Conservation (phyloP, 495 filamentous ascomycete genomes). For the Hypoxylon subgilvum region DNA sequence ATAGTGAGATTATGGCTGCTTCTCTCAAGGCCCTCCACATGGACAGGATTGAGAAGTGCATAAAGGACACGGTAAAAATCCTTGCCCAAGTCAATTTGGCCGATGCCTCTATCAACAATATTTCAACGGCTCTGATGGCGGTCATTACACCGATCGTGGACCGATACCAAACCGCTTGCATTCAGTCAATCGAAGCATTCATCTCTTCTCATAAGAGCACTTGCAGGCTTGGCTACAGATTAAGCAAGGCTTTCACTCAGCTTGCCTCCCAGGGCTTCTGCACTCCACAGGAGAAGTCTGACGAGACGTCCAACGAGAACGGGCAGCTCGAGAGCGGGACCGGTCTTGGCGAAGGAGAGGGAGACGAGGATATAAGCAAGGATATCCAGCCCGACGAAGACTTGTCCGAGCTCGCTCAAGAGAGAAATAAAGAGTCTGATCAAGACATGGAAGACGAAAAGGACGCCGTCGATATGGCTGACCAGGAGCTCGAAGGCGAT, state of each 20-base stretch:
- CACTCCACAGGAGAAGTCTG: slow-evolving; percentile 77
- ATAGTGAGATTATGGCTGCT: slow-evolving; percentile 62
- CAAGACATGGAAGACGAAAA: slow-evolving; percentile 77
- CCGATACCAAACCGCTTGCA: slow-evolving; percentile 70
- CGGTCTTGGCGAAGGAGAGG: slow-evolving; percentile 93
- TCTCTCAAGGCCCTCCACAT: slow-evolving; percentile 65
- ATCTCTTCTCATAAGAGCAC: slow-evolving; percentile 66
- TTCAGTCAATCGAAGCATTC: slow-evolving; percentile 58
- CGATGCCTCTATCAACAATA: slow-evolving; percentile 48
- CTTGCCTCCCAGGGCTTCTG: slow-evolving; percentile 88
- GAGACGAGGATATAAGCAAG: slow-evolving; percentile 95
- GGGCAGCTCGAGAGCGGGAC: slow-evolving; percentile 90
- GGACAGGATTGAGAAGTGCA: slow-evolving; percentile 53
- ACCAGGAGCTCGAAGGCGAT: slow-evolving; percentile 84
- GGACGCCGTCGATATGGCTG: slow-evolving; percentile 94
- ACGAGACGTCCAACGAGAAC: slow-evolving; percentile 65
- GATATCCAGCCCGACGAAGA: slow-evolving; percentile 94
- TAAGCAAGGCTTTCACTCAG: slow-evolving; percentile 75
- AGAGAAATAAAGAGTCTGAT: slow-evolving; percentile 72
- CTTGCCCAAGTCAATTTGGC: slow-evolving; percentile 57
- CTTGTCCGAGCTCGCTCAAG: slow-evolving; percentile 86
- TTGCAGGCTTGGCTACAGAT: slow-evolving; percentile 73
- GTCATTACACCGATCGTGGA: slow-evolving; percentile 74
- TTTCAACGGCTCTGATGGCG: slow-evolving; percentile 66
- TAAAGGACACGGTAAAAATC: slow-evolving; percentile 54